Evolutionary conservation across 2,329 filamentous ascomycete species (phyloP), one percentile per base, ranked within the genome.

Genomic region (Microsporum canis): DNA sequence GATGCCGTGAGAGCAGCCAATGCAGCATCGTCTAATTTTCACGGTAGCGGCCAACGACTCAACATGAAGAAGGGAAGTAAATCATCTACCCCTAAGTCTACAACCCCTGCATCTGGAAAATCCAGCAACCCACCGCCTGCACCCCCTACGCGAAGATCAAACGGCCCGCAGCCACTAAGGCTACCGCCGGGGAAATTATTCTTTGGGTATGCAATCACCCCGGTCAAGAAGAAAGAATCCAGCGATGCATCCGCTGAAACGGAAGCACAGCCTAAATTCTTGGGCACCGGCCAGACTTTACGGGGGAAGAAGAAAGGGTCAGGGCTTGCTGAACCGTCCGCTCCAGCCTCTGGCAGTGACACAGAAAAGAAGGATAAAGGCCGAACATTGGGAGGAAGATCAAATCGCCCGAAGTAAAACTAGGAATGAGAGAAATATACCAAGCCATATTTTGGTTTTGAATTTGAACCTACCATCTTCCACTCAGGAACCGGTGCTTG

Each of bases 151-250:
- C 72, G 78, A 57, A 77, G 82, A 63, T 85, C 81, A 12, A 91
- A 92, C 65, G 91, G 91, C 0, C 91, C 92, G 0, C 88, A 94
- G 71, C 91, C 92, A 2, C 80, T 99, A 5, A 83, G 94, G 33
- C 73, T 99, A 58, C 83, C 89, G 0, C 87, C 88, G 0, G 94
- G 94, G 68, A 95, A 96, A 75, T 80, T 99, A 3, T 99, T 99
- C 79, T 95, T 99, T 65, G 94, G 94, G 2, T 99, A 97, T 70
- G 88, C 95, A 69, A 82, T 96, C 71, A 95, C 88, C 73, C 92
- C 92, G 0, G 80, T 95, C 47, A 91, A 90, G 78, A 89, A 88
- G 6, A 84, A 87, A 61, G 87, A 84, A 39, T 84, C 89, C 62
- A 71, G 72, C 4, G 84, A 87, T 62, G 17, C 10, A 27, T 33